These are phyloP conservation scores for Calophaca sinica DNA, from an alignment of 306 rosid species.

Conservation along the genomic window DNA sequence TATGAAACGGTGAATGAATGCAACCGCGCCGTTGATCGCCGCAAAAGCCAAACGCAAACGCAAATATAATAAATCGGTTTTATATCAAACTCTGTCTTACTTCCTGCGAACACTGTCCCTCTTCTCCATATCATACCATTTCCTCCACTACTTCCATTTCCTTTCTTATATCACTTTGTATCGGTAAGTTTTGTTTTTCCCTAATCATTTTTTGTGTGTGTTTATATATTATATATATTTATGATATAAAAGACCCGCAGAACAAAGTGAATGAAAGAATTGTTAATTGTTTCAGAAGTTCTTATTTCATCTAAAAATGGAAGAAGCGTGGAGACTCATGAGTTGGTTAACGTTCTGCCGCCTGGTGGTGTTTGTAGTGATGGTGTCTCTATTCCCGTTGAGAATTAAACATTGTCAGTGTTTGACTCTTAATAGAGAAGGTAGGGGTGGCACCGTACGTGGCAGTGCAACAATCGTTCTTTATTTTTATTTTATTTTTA, in stretches of 20 bases:
- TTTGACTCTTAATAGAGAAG: slow-evolving; percentile 60
- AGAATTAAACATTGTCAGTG: slow-evolving; percentile 41
- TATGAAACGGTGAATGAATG: slow-evolving; percentile 37
- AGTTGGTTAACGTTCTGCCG: slow-evolving; percentile 41
- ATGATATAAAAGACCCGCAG: not conserved
- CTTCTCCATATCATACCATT: not conserved
- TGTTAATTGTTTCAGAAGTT: slow-evolving; percentile 1
- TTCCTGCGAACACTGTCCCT: slow-evolving; percentile 17
- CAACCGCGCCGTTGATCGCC: slow-evolving; percentile 8
- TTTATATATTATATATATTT: no score
- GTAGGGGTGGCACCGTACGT: slow-evolving; percentile 29
- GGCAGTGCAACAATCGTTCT: no score
- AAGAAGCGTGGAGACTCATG: slow-evolving; percentile 51
- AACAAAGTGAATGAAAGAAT: not conserved
- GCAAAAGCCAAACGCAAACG: slow-evolving; percentile 32
- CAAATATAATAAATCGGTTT: not conserved
- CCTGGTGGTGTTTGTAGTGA: slow-evolving; percentile 36
- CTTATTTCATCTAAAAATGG: slow-evolving; percentile 38
- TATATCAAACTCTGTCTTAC: slow-evolving; percentile 37
- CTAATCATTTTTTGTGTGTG: not conserved
- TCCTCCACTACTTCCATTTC: not conserved
- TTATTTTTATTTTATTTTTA: no score
- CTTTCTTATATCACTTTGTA: not conserved
- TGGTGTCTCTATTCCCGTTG: slow-evolving; percentile 40
- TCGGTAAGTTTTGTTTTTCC: slow-evolving; percentile 18